Evolutionary conservation across 805 yeast species (phyloP).

Genomic region (Kodamaea neixiangensis): DNA sequence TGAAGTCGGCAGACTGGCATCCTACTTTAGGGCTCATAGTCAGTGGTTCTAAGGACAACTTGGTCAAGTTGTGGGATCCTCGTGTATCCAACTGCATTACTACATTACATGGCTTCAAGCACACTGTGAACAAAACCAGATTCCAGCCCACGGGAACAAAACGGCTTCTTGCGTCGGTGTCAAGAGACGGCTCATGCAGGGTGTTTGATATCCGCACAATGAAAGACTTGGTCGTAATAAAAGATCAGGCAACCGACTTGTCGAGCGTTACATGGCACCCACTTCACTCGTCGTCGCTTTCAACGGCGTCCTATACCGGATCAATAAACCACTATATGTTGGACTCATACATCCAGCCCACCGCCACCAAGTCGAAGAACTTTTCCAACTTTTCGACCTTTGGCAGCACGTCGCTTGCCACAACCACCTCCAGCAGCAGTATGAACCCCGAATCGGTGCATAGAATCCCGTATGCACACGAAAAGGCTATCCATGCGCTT

Average conservation of each 20-base stretch:
- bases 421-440: conserved; percentile 4
- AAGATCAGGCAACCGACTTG: conserved; percentile 82
- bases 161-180: conserved; percentile 76
- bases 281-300: conserved; percentile 70
- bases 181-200: conserved; percentile 85
- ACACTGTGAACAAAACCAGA: conserved; percentile 81
- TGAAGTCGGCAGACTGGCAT: conserved; percentile 97
- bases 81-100: conserved; percentile 70
- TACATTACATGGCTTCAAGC: conserved; percentile 89
- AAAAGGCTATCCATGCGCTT: conserved; percentile 84
- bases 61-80: conserved; percentile 96
- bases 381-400: conserved; percentile 14
- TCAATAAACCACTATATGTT: conserved; percentile 74
- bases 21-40: conserved; percentile 82
- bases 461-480: conserved; percentile 88
- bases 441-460: conserved; percentile 46
- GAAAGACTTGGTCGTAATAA: conserved; percentile 70
- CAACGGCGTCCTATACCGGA: conserved; percentile 91
- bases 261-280: conserved; percentile 94
- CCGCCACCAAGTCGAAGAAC: conserved; percentile 17
- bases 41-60: conserved; percentile 93
- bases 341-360: conserved; percentile 48
- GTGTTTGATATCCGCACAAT: conserved; percentile 85
- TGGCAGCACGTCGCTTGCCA: not conserved
- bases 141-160: conserved; percentile 83